Evolutionary conservation across 768 basidiomycete genomes (phyloP), one percentile per base, ranked within the genome.

Genomic region (Galerina marginata): DNA sequence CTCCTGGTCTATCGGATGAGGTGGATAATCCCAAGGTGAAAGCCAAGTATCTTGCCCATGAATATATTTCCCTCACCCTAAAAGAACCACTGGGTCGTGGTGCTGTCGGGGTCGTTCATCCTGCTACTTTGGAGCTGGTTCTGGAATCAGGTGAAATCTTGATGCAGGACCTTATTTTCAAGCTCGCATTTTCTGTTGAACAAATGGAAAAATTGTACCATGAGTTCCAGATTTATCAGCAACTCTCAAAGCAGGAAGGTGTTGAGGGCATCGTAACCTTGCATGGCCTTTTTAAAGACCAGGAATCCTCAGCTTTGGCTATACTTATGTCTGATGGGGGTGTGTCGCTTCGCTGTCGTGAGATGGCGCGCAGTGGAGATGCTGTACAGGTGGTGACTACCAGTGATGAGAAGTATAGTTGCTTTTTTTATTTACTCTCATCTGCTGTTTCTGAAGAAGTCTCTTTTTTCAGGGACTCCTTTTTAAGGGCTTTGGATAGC

Each of bases 171-270:
- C n/a, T 58, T 40, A 37, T 40, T 26, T 14, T 48, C 29, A 69
- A 69, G 52, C 40, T 69, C n/a, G 64, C 62, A 0, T 63, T 67
- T 14, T 39, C 38, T 3, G 10, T 9, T 0, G 36, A 36, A 14
- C 61, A 65, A 43, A 33, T 50, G 37, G 39, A 63, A 20, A 57
- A 60, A n/a, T 25, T 70, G 16, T 46, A 40, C 2, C 56, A 66
- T 33, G 69, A 70, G 60, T 58, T 50, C 9, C 4, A n/a, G 15
- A 64, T 68, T 6, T 66, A 71, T 39, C 9, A 55, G 20, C 63
- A 64, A 23, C 57, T 71, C 1, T 40, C 25, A 9, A 20, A 23
- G 9, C 54, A 53, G 39, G 20, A 23, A 6, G 51, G 36, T 10
- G 65, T 59, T 3, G 50, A 56, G 9, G 65, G 63, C 9, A 61